Base-by-base conservation (phyloP, 148 eudicot species). In the Silene uniflora region DNA sequence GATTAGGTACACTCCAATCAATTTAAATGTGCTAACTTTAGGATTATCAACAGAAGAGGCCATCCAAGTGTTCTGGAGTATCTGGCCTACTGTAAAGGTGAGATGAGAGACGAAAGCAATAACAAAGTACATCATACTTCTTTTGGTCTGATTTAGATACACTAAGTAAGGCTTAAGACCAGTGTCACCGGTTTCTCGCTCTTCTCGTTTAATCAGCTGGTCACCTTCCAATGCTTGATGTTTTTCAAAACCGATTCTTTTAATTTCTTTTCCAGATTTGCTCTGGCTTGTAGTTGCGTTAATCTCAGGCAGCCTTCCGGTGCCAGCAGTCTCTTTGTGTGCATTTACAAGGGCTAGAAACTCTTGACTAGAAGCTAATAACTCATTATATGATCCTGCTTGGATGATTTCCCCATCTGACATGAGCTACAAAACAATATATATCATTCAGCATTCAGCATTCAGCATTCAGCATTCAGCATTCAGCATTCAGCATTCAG, bases 271-370 rank as follows among this genome's bases (percentile, higher is more conserved):
- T 27, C 77, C 65, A 46, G 82, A 55, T 75, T 62, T 44, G 13
- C 77, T 76, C 1, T 4, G 69, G 59, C 71, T 86, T 35, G 75
- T 79, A 5, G 87, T 52, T 72, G 83, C 59, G 35, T 65, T 39
- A 19, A 79, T 87, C 75, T 86, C 88, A 27, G 81, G 77, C 27
- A 82, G 78, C 79, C 85, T 83, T 67, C 86, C 90, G 1, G 92
- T 62, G 44, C 92, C 97, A 67, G 96, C 97, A 39, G 96, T 92
- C 84, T 95, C 90, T 81, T 90, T 95, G 86, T 94, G 98, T 73
- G 99, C 97, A 73, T 89, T 76, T 13, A 92, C 97, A 47, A 96
- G 88, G 35, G 86, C 86, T 69, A 81, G 78, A 77, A 92, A 96
- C 72, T 92, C 91, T 73, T 73, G 79, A 86, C 97, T 89, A 32